Conservation (phyloP, 345 rosid genomes). For the Cochlearia excelsa region DNA sequence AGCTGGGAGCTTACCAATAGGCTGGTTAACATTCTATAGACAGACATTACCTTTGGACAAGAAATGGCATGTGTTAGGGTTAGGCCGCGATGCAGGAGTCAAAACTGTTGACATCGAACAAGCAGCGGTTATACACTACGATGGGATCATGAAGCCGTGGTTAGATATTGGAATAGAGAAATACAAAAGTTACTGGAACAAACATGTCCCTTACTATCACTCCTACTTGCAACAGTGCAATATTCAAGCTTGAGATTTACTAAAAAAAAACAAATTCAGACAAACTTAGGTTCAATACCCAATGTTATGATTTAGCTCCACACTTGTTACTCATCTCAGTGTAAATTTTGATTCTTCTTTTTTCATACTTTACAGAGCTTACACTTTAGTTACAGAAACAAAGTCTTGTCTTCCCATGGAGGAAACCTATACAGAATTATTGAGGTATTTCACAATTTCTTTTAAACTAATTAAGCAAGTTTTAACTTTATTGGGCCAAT, state of each 20-base stretch:
- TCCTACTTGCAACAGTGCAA: constrained; percentile 65
- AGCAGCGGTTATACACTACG: constrained; percentile 83
- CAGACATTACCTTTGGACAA: constrained; percentile 66
- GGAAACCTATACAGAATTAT: not conserved
- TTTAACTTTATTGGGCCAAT: constrained; percentile 1
- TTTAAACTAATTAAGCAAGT: no score
- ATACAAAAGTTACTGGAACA: constrained; percentile 75
- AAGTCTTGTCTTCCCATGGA: not conserved
- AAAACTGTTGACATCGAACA: constrained; percentile 46
- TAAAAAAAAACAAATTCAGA: not conserved
- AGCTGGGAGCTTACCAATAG: constrained; percentile 81
- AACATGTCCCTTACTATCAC: constrained; percentile 49
- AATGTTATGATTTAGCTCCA: constrained; percentile 29
- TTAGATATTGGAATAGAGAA: constrained; percentile 68
- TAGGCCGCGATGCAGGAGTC: constrained; percentile 65
- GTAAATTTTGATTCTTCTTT: not conserved
- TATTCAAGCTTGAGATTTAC: constrained; percentile 46
- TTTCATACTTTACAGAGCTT: no score
- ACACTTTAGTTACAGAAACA: not conserved
- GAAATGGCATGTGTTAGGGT: constrained; percentile 76
- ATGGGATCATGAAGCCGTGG: constrained; percentile 97
- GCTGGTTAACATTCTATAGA: constrained; percentile 81
- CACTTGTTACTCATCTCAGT: not conserved
- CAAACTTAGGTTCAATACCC: constrained; percentile 34
- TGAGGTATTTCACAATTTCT: no score